Base-by-base conservation (phyloP, 345 rosid species). In the Moringa oleifera region DNA sequence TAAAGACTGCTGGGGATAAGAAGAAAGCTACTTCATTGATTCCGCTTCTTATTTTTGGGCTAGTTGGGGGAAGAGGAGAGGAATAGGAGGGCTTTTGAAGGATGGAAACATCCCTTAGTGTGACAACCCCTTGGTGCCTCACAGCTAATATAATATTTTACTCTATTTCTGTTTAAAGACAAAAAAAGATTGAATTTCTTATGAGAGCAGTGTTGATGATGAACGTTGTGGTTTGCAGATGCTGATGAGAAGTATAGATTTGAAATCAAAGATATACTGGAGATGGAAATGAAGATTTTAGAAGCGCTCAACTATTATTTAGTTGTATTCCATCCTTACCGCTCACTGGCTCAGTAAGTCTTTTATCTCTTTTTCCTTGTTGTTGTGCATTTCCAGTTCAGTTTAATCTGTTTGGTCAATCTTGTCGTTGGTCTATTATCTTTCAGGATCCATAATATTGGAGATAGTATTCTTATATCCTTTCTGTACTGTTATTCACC, bases 201-300 rank as follows among this genome's bases (percentile, higher is more conserved):
- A 53, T 60, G 45, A 55, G 31, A 58, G 61, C 55, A 41, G 20
- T 77, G 54, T 60, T 70, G 56, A 75, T 46, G 58, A 55, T 18
- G 56, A 20, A 66, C n/a, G 49, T 61, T 58, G 64, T 69, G 37
- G 62, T 63, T 51, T 69, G 31, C 82, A 92, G 98, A 74, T 82
- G 10, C 82, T 55, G 98, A 93, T 79, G 98, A 90, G 12, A 93
- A 83, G 75, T 80, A 81, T 53, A 75, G 81, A 46, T 90, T 73
- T 59, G 98, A 93, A 72, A 80, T 90, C 61, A 93, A 90, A 77
- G 96, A 90, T 67, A 89, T 93, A 51, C 85, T 93, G 55, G 98
- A 90, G 78, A 93, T 90, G 97, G 98, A 93, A 80, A 90, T 93
- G 98, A 93, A 90, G 80, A 75, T 93, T 65, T 75, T 93, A 76